Evolutionary conservation across 164 flowering plant species (phyloP).

Genomic region (Aristolochia contorta): DNA sequence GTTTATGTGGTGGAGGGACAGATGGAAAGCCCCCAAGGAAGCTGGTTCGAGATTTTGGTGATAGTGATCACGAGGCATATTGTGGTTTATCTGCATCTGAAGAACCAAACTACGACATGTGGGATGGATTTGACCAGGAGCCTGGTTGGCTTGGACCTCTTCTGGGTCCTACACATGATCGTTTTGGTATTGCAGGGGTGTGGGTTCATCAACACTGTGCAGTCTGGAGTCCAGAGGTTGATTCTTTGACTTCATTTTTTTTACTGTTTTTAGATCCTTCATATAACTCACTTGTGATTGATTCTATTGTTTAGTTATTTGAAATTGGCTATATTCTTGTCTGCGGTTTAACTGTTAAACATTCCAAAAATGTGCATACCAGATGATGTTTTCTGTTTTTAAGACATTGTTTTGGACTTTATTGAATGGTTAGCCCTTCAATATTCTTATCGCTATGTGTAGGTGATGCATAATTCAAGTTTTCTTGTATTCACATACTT

Average conservation of each 20-base stretch:
- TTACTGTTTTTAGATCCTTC: constrained; percentile 9
- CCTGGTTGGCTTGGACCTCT: constrained; percentile 96
- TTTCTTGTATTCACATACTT: too few relatives aligned
- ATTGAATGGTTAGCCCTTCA: too few relatives aligned
- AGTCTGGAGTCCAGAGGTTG: constrained; percentile 99
- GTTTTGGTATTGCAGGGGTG: constrained; percentile 85
- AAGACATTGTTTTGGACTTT: too few relatives aligned
- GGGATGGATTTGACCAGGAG: constrained; percentile 99
- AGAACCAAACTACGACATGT: constrained; percentile 74
- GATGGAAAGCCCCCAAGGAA: constrained; percentile 93
- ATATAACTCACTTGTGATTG: constrained; percentile 1
- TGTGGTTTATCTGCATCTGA: constrained; percentile 78
- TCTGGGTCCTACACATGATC: constrained; percentile 88
- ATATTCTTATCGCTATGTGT: too few relatives aligned
- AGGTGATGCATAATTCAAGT: too few relatives aligned
- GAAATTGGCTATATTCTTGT: too few relatives aligned
- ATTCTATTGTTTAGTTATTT: too few relatives aligned
- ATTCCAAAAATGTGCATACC: too few relatives aligned
- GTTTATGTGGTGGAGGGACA: constrained; percentile 80
- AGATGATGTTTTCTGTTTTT: too few relatives aligned
- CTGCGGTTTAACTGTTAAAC: too few relatives aligned
- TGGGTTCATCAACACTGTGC: constrained; percentile 99
- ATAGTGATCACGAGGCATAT: constrained; percentile 72
- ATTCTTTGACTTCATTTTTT: constrained; percentile 9
- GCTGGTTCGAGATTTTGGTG: constrained; percentile 38